Evolutionary conservation across 2,329 filamentous ascomycete species (phyloP), one percentile per base, ranked within the genome.

Genomic region (Aspergillus awamori): DNA sequence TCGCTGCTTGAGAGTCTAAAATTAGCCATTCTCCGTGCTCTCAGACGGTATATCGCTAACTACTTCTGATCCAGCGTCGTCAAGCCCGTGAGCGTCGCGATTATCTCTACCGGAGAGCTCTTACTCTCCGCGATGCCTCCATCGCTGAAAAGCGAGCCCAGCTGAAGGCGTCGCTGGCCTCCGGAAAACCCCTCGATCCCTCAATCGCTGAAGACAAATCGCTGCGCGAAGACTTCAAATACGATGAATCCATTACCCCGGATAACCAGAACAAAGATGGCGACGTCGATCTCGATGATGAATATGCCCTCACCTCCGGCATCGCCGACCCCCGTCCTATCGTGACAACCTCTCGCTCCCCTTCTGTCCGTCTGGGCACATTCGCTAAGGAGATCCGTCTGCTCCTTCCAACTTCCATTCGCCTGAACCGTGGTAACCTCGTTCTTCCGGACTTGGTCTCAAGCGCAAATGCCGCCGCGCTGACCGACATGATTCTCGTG

Each of bases 361-460:
- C 95, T 20, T 94, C 90, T 30, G 89, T 91, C 52, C 85, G 95
- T 57, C 83, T 99, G 8, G 86, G 87, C n/a, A 89, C 92, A 0
- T 99, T 99, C 72, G 90, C 92, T 30, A 98, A 99, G 75, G 95
- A 98, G 76, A 90, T 97, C 57, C 84, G 93, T 55, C 81, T 96
- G 20, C 81, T 96, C 5, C 82, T 96, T 1, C 94, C 93, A 0
- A 97, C 93, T 0, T 86, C 89, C 0, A 93, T 97, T 63, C 87
- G 94, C 8, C 79, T 98, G 57, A 99, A 99, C 76, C 87, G 95
- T 75, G 95, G 95, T 73, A 97, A 95, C 66, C 83, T 96, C 30
- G 88, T 98, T 63, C 81, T 98, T 8, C 90, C 90, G 2, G 94
- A 96, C 70, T 84, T 99, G 2, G 90, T 97, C 26, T 83, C 86